Evolutionary conservation across 306 rosid species (phyloP), one percentile per base, ranked within the genome.

Genomic region (Begonia loranthoides): DNA sequence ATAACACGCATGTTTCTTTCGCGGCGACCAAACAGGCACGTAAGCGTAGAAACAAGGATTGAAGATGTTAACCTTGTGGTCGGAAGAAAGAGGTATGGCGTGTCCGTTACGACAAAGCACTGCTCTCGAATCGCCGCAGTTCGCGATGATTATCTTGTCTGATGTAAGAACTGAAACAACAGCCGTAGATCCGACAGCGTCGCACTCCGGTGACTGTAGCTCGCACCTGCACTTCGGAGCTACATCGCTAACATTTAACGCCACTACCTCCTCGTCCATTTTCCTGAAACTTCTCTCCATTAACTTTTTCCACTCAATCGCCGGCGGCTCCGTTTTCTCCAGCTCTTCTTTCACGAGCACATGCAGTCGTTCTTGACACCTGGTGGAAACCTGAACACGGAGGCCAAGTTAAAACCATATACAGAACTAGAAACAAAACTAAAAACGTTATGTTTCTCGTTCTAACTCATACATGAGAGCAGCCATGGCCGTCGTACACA

Each of bases 401-500:
- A 2, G 14, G 47, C 15, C 47, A 12, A 43, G 6, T 43, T 43
- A 43, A 1, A n/a, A 9, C 47, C 47, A n/a, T 10, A 10, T 39
- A 5, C 10, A 10, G 43, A 43, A 2, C n/a, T 28, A 28, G 36
- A 28, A 28, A 28, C 9, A 28, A 5, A 28, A 28, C 36, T 28
- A 28, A 7, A 28, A 28, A 28, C 36, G 36, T 28, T 28, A 1
- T 28, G 36, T 8, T 4, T 4, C 36, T 28, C 36, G 36, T 28
- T 28, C 36, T 28, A n/a, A n/a, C 7, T 43, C 47, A 3, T 43
- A 43, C 47, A 43, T 43, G 47, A 43, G 51, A 48, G 22, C 51
- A n/a, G 16, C 51, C 51, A 16, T 48, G 51, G 19, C 51, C 51
- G 19, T 48, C 47, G 51, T 12, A 48, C 17, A 48, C 51, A 2